phyloP scores from a whole-genome alignment of 2,329 filamentous ascomycete genomes.

The Aspergillus bombycis region DNA sequence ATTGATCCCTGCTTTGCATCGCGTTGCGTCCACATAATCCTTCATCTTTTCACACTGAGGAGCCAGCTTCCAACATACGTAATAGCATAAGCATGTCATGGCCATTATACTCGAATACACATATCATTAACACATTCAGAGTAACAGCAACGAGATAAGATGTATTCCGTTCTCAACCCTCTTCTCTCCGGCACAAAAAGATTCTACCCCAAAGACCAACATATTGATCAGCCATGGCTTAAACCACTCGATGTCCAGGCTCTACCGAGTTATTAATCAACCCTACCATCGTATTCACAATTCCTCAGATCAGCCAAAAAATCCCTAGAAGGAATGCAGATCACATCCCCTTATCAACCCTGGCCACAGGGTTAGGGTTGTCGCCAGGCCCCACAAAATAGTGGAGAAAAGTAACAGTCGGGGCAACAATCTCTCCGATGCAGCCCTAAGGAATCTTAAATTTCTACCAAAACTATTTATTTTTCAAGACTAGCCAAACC shows the following conservation, averaged over 20 bases:
- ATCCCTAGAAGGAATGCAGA: not conserved
- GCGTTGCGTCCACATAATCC: not conserved
- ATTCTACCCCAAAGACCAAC: not conserved
- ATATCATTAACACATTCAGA: not conserved
- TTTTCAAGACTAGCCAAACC: not conserved
- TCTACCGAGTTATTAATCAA: not conserved
- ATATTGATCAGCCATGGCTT: not conserved
- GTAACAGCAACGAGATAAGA: not conserved
- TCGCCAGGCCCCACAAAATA: not conserved
- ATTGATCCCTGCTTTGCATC: not conserved
- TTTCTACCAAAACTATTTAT: not conserved
- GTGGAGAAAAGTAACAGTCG: not conserved
- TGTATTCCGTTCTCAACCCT: not conserved
- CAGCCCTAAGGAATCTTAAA: not conserved
- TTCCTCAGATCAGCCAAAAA: not conserved
- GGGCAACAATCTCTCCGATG: not conserved
- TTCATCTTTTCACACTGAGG: not conserved
- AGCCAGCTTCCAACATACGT: not conserved
- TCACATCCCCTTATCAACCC: not conserved
- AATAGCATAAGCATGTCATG: accelerated
- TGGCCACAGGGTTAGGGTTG: not conserved
- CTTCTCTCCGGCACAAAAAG: not conserved
- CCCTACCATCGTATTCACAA: not conserved
- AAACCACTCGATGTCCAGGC: not conserved
- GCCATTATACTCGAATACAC: not conserved